These are phyloP conservation scores for Plasmodium sp. DNA, from an alignment of 169 alveolate genomes.

Conservation along the genomic window DNA sequence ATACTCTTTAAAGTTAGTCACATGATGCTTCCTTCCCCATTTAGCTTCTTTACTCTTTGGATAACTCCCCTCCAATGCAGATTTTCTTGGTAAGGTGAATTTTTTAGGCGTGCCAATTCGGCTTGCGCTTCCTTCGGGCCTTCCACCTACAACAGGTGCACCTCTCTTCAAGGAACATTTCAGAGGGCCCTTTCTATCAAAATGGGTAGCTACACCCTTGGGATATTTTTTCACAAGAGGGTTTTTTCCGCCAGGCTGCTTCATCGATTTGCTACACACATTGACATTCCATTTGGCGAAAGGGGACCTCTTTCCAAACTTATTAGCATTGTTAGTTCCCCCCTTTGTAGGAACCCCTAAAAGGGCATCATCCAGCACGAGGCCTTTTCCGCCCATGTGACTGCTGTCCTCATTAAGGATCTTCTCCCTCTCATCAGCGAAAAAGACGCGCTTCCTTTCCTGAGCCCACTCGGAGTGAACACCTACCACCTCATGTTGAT, in stretches of 20 bases:
- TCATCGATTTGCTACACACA: not conserved
- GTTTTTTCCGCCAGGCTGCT: not conserved
- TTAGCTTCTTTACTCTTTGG: not conserved
- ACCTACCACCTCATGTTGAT: not conserved
- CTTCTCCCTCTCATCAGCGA: not conserved
- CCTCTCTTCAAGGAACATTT: not conserved
- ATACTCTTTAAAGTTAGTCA: not conserved
- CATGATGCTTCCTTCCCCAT: not conserved
- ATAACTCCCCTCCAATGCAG: not conserved
- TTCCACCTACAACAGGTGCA: not conserved
- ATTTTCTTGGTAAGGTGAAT: not conserved
- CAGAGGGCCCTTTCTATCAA: not conserved
- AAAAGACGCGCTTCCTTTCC: not conserved
- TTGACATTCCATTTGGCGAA: not conserved
- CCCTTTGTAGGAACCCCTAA: not conserved
- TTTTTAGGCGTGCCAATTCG: not conserved
- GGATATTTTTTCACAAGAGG: not conserved
- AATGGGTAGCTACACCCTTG: not conserved
- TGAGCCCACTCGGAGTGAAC: not conserved
- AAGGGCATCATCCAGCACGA: not conserved
- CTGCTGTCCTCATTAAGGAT: not conserved
- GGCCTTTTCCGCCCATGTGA: not conserved
- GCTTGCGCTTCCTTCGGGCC: not conserved
- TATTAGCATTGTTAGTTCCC: not conserved
- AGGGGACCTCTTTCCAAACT: not conserved